A percentile compares a stretch with the other conserved stretches of the same genome.
Conservation (phyloP, 805 yeast genomes). For the Metschnikowia santaceciliae region DNA sequence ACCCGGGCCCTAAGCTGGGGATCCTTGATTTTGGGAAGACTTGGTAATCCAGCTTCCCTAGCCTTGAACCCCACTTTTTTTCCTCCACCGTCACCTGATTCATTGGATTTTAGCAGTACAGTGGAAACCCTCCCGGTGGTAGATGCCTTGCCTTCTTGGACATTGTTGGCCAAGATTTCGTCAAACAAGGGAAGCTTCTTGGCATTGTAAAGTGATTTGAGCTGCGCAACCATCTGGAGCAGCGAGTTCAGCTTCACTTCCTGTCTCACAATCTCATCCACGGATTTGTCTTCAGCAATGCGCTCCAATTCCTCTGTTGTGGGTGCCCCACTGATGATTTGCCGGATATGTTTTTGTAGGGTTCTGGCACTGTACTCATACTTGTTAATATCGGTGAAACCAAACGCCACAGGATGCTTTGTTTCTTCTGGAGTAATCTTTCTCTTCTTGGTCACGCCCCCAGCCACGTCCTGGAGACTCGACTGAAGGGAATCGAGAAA, state of each 20-base stretch:
- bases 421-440: not conserved
- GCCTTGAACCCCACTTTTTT: not conserved
- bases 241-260: constrained; percentile 52
- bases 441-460: not conserved
- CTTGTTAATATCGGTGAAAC: constrained; percentile 36
- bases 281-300: constrained; percentile 27
- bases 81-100: too few relatives aligned
- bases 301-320: constrained; percentile 39
- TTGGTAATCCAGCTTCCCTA: constrained; percentile 45
- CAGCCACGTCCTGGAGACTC: not conserved
- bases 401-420: constrained; percentile 14
- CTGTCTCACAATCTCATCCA: constrained; percentile 43
- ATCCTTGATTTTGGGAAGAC: constrained; percentile 62
- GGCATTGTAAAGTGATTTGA: constrained; percentile 50
- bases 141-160: constrained; percentile 1
- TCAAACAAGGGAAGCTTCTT: constrained; percentile 54
- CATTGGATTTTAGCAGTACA: not conserved
- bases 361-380: constrained; percentile 37
- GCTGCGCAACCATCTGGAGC: constrained; percentile 54
- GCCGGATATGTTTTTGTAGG: constrained; percentile 40
- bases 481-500: constrained; percentile 1
- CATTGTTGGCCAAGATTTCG: constrained; percentile 43
- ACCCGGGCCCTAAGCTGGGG: constrained; percentile 61
- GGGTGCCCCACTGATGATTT: constrained; percentile 50
- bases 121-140: not conserved